A percentile compares a stretch with the other conserved stretches of the same genome.
Evolutionary conservation across 306 rosid genomes (phyloP).

Genomic region (Trichosanthes cucumerina): DNA sequence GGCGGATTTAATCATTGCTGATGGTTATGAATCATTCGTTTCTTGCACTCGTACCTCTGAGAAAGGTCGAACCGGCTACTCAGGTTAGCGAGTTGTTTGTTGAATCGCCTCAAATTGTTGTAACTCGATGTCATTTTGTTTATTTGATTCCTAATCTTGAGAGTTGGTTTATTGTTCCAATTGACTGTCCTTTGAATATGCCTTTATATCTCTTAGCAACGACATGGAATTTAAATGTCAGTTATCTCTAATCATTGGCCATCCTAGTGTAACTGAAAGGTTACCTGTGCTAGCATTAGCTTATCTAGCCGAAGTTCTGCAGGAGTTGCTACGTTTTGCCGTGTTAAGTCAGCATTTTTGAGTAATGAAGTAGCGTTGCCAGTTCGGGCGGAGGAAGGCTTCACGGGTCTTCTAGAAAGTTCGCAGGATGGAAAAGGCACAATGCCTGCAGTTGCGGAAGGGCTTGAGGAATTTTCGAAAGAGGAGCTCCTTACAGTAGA

Average conservation of each 20-base stretch:
- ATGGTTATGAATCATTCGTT: slow-evolving; percentile 78
- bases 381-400: slow-evolving; percentile 74
- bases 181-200: background rate
- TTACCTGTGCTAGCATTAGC: background rate
- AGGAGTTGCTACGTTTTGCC: slow-evolving; percentile 92
- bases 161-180: background rate
- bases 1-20: slow-evolving; percentile 64
- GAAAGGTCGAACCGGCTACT: slow-evolving; percentile 68
- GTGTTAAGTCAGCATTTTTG: slow-evolving; percentile 70
- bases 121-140: background rate
- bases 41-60: slow-evolving; percentile 71
- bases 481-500: slow-evolving; percentile 69
- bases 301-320: slow-evolving; percentile 13
- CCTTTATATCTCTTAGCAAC: background rate
- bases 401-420: slow-evolving; percentile 46
- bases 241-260: background rate
- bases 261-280: background rate
- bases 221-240: background rate
- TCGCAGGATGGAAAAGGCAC: slow-evolving; percentile 28
- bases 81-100: slow-evolving; percentile 41
- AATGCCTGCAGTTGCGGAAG: slow-evolving; percentile 24
- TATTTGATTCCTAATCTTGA: background rate
- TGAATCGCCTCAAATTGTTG: slow-evolving; percentile 1
- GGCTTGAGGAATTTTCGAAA: slow-evolving; percentile 47
- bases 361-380: slow-evolving; percentile 67